Evolutionary conservation across 2,329 filamentous ascomycete species (phyloP), one percentile per base, ranked within the genome.

Genomic region (Apiospora aurea): DNA sequence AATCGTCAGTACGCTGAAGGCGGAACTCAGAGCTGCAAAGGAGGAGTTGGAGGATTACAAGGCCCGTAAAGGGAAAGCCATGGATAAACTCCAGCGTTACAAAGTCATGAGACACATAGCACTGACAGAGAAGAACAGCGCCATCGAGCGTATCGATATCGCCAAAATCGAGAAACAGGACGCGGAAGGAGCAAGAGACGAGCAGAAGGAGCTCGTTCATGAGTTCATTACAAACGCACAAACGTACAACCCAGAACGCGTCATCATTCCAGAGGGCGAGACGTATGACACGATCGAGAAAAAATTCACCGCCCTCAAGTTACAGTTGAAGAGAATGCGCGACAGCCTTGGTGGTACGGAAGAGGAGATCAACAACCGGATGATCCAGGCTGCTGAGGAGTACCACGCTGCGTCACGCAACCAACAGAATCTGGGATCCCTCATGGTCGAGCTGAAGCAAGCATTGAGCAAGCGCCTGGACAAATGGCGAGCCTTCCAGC

Each of bases 401-500:
- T 87, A 85, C 47, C 76, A 80, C 5, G 79, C 82, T 69, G 81
- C 85, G 4, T 81, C 83, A 74, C 75, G 81, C 14, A 81, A 85
- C 66, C 84, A 86, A 71, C 79, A 83, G 70, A 86, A 85, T 34
- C 84, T 88, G 67, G 77, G 79, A 24, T 78, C 80, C 44, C 80
- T 86, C 6, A 80, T 85, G 43, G 74, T 79, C 18, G 77, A 81
- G 0, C 80, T 92, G 49, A 88, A 88, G 76, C 78, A 85, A 44
- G 90, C 94, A 0, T 88, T 97, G 53, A 82, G 85, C 13, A 85
- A 92, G 71, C 93, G 96, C 21, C 88, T 93, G 71, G 84, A 87
- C 41, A 91, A 94, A 76, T 99, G 95, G 93, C 87, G 90, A 71
- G 86, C 88, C 69, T 98, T 99, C 82, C 93, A 96, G 77, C 89